These are phyloP conservation scores for Alternaria rosae DNA, from an alignment of 2,329 filamentous ascomycete genomes.

Conservation along the genomic window DNA sequence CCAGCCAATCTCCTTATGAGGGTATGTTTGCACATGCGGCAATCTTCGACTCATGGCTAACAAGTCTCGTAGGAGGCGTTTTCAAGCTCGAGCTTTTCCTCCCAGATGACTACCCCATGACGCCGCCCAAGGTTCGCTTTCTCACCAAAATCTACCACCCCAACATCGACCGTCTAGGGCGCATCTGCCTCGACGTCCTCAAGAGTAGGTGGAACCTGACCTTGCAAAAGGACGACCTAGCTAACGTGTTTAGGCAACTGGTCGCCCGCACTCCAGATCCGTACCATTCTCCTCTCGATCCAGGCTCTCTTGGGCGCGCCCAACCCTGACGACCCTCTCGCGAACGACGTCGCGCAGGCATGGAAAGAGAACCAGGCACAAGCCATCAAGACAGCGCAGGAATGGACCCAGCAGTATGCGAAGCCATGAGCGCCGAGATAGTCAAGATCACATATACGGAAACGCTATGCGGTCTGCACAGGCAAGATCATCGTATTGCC, in stretches of 20 bases:
- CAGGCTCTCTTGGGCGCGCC: conserved; percentile 95
- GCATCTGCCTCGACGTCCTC: conserved; percentile 95
- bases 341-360: conserved; percentile 94
- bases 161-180: conserved; percentile 96
- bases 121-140: conserved; percentile 96
- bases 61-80: conserved; percentile 67
- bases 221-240: not conserved
- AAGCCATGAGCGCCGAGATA: conserved; percentile 32
- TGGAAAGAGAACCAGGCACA: conserved; percentile 97
- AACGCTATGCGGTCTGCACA: not conserved
- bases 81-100: conserved; percentile 98
- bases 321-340: conserved; percentile 97
- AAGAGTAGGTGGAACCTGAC: conserved; percentile 72
- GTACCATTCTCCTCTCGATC: conserved; percentile 97
- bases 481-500: not conserved
- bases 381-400: conserved; percentile 88
- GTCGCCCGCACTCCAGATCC: conserved; percentile 97
- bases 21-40: conserved; percentile 62
- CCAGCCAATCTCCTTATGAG: conserved; percentile 92
- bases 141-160: conserved; percentile 99
- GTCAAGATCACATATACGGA: not conserved
- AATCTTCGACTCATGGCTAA: conserved; percentile 11
- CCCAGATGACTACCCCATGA: conserved; percentile 99
- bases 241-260: conserved; percentile 77
- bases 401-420: conserved; percentile 90